Conservation (phyloP, 2,329 filamentous ascomycete genomes). For the Biscogniauxia sp. region DNA sequence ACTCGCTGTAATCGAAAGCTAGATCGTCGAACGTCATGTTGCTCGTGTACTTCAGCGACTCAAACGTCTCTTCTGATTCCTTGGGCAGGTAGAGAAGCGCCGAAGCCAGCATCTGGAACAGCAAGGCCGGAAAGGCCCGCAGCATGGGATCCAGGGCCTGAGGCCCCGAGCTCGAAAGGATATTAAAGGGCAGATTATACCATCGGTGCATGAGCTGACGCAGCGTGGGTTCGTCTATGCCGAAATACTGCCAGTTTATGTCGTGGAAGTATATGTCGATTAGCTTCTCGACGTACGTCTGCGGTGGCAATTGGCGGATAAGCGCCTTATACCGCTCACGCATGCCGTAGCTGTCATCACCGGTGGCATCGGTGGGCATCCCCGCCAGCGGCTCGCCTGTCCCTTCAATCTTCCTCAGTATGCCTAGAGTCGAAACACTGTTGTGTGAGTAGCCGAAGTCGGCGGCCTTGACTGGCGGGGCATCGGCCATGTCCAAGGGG, state of each 20-base stretch:
- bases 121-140: conserved; percentile 55
- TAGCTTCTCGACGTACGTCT: conserved; percentile 53
- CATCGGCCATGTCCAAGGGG: conserved; percentile 27
- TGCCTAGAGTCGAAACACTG: conserved; percentile 50
- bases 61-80: conserved; percentile 47
- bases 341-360: conserved; percentile 40
- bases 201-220: conserved; percentile 51
- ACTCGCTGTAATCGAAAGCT: conserved; percentile 59
- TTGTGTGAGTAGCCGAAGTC: conserved; percentile 54
- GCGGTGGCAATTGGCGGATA: conserved; percentile 56
- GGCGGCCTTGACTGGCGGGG: conserved; percentile 41
- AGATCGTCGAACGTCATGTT: conserved; percentile 61
- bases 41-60: conserved; percentile 56
- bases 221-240: conserved; percentile 54
- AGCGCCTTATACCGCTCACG: conserved; percentile 58
- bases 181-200: conserved; percentile 51
- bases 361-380: conserved; percentile 30
- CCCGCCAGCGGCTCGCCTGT: conserved; percentile 36
- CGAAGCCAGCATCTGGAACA: conserved; percentile 58
- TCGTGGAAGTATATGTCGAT: conserved; percentile 54
- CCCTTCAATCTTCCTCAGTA: conserved; percentile 54
- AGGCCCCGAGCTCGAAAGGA: conserved; percentile 49
- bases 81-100: conserved; percentile 52
- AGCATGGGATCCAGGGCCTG: conserved; percentile 49
- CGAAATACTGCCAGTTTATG: conserved; percentile 59